A percentile compares a stretch with the other conserved stretches of the same genome.
phyloP scores from a whole-genome alignment of 805 yeast species.

The Helenozyma rhizophorensis region DNA sequence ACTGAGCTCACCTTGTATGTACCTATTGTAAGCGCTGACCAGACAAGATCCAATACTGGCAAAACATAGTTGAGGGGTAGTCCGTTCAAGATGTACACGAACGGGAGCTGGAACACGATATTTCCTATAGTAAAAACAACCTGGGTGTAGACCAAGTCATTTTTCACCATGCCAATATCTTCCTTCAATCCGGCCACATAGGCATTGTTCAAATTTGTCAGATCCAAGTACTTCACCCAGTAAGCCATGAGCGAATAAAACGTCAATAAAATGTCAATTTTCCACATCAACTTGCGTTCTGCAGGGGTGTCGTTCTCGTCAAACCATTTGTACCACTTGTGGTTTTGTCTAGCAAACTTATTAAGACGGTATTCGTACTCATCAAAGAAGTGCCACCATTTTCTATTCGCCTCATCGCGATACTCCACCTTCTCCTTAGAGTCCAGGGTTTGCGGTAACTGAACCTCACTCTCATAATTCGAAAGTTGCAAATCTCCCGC shows the following conservation, averaged over 20 bases:
- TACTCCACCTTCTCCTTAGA: slow-evolving; percentile 24
- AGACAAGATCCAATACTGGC: slow-evolving; percentile 56
- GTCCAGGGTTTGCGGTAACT: too few species aligned
- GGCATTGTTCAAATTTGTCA: slow-evolving; percentile 58
- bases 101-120: slow-evolving; percentile 59
- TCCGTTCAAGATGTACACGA: slow-evolving; percentile 52
- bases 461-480: neutral
- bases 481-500: neutral
- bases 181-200: slow-evolving; percentile 62
- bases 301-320: slow-evolving; percentile 43
- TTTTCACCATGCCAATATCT: slow-evolving; percentile 53
- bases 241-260: slow-evolving; percentile 40
- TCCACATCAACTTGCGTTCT: slow-evolving; percentile 26
- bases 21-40: slow-evolving; percentile 64
- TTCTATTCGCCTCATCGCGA: slow-evolving; percentile 47
- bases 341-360: slow-evolving; percentile 26
- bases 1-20: slow-evolving; percentile 47
- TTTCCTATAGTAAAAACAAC: slow-evolving; percentile 57
- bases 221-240: slow-evolving; percentile 67
- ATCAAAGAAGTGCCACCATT: slow-evolving; percentile 48
- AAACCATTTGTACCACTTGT: slow-evolving; percentile 55
- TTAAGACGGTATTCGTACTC: slow-evolving; percentile 55
- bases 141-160: slow-evolving; percentile 58
- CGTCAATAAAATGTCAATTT: slow-evolving; percentile 30
- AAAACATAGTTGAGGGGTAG: slow-evolving; percentile 50